These are phyloP conservation scores for Halenospora varia DNA, from an alignment of 495 filamentous ascomycete species.

Conservation along the genomic window DNA sequence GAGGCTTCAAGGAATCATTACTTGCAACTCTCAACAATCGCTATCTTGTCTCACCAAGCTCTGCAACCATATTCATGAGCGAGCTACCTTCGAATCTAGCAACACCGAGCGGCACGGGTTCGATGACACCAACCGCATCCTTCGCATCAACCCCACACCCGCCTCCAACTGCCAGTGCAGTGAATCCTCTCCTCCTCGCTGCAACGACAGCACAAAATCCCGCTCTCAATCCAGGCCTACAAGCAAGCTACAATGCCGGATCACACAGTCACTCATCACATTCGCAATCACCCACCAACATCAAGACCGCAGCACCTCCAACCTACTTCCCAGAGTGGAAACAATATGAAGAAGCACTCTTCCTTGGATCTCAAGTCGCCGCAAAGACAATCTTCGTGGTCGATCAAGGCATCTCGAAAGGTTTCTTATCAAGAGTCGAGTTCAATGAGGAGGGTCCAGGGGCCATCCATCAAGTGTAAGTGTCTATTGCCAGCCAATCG, in stretches of 20 bases:
- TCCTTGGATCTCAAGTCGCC: constrained; percentile 56
- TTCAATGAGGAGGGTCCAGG: constrained; percentile 76
- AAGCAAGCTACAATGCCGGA: constrained; percentile 9
- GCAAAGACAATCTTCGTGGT: constrained; percentile 49
- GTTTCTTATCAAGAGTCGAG: constrained; percentile 67
- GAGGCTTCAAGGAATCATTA: constrained; percentile 87
- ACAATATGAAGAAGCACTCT: constrained; percentile 72
- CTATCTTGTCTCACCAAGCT: constrained; percentile 84
- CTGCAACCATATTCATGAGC: constrained; percentile 92
- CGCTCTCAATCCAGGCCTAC: constrained; percentile 38
- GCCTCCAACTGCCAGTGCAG: constrained; percentile 48
- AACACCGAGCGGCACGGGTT: constrained; percentile 84
- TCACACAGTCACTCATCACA: constrained; percentile 65
- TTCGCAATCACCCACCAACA: constrained; percentile 82
- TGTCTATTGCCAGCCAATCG: not conserved
- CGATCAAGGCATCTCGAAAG: constrained; percentile 66
- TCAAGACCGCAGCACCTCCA: constrained; percentile 73
- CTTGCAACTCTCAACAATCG: constrained; percentile 72
- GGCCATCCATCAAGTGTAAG: constrained; percentile 52
- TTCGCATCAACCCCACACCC: constrained; percentile 53
- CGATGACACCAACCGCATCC: constrained; percentile 75
- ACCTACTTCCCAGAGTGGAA: constrained; percentile 96
- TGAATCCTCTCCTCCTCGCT: constrained; percentile 89
- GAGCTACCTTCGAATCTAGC: constrained; percentile 89
- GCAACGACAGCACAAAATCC: constrained; percentile 72